Conservation (phyloP, 306 rosid species). For the Quercus wislizeni region DNA sequence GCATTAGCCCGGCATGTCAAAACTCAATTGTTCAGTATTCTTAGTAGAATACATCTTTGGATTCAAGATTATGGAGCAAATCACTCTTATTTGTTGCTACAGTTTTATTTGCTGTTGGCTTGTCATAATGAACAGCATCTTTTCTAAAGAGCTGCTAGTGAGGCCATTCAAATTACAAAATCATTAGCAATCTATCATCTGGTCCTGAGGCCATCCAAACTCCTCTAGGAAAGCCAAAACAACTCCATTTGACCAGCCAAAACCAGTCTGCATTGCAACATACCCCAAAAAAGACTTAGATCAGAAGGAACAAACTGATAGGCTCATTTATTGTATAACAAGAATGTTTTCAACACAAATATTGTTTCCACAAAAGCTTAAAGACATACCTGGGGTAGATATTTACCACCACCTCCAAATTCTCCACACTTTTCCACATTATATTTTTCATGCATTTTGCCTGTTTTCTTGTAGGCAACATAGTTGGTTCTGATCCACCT, state of each 20-base stretch:
- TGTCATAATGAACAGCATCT: background rate
- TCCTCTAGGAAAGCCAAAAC: constrained; percentile 91
- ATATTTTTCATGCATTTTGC: constrained; percentile 78
- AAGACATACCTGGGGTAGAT: constrained; percentile 62
- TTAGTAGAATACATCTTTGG: background rate
- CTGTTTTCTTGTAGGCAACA: constrained; percentile 62
- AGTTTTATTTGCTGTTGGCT: background rate
- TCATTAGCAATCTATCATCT: constrained; percentile 44
- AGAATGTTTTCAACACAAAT: background rate
- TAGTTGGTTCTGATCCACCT: constrained; percentile 88
- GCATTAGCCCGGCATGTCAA: too few species aligned
- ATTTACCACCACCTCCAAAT: constrained; percentile 89
- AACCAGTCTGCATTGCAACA: constrained; percentile 77
- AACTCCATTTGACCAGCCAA: constrained; percentile 96
- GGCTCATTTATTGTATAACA: background rate
- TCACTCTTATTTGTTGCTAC: background rate
- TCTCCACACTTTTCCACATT: constrained; percentile 69
- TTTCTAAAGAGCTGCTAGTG: background rate
- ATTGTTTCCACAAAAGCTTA: background rate
- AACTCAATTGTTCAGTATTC: too few species aligned
- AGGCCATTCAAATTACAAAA: constrained; percentile 5
- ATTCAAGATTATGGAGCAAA: background rate
- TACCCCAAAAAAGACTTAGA: constrained; percentile 8
- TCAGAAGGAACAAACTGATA: background rate
- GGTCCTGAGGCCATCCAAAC: constrained; percentile 91